Evolutionary conservation across 176 grass and related monocot genomes (phyloP).

Genomic region (Hsuehochloa calcarea): DNA sequence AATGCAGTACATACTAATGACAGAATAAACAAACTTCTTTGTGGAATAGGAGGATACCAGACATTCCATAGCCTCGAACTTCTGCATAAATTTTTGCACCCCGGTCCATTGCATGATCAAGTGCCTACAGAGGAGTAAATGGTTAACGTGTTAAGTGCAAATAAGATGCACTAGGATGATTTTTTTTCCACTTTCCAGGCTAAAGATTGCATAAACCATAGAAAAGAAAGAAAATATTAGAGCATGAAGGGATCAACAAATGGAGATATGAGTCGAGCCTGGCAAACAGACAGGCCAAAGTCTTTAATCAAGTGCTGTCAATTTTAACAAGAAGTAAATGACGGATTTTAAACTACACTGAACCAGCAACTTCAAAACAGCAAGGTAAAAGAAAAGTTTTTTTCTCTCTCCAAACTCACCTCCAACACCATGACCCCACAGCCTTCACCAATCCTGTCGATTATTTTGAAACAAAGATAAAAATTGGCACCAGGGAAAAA

Average conservation of each 20-base stretch:
- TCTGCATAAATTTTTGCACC: slow-evolving; percentile 94
- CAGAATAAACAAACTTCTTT: background rate
- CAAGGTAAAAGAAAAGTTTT: background rate
- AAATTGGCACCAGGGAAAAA: background rate
- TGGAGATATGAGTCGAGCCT: background rate
- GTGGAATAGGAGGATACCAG: slow-evolving; percentile 54
- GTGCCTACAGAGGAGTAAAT: slow-evolving; percentile 43
- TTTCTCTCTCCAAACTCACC: slow-evolving; percentile 55
- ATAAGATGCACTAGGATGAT: background rate
- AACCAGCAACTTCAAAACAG: background rate
- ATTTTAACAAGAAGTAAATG: background rate
- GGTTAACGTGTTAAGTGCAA: background rate
- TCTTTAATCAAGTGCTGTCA: background rate
- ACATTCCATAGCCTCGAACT: slow-evolving; percentile 90
- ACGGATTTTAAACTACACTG: slow-evolving; percentile 1
- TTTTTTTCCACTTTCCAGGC: background rate
- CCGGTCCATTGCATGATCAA: slow-evolving; percentile 79
- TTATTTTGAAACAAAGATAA: slow-evolving; percentile 32
- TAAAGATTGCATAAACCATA: background rate
- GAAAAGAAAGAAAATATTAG: background rate
- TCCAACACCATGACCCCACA: slow-evolving; percentile 92
- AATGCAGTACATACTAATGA: background rate
- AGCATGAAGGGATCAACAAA: background rate
- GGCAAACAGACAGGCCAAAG: background rate
- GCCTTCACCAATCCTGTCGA: slow-evolving; percentile 90